Evolutionary conservation across 139 green algal species (phyloP).

Genomic region (Dunaliella primolecta): DNA sequence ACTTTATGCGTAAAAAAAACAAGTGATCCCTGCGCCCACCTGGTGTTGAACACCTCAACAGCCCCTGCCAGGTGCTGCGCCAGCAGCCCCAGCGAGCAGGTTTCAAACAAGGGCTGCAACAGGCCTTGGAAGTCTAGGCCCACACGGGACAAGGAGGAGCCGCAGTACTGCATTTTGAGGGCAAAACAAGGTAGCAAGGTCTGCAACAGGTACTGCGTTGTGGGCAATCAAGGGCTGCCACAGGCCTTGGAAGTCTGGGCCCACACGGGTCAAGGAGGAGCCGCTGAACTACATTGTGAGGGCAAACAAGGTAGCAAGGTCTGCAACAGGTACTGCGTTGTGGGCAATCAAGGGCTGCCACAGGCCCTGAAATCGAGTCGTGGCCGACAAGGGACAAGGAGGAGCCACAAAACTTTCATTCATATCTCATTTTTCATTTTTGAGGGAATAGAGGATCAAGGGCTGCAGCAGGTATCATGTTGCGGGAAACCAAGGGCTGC

Average conservation of each 20-base stretch:
- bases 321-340: background rate
- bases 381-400: slow-evolving; percentile 87
- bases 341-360: slow-evolving; percentile 81
- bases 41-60: slow-evolving; percentile 66
- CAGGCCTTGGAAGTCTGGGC: slow-evolving; percentile 88
- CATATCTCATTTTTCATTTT: too few relatives aligned
- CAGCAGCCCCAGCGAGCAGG: slow-evolving; percentile 63
- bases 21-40: too few relatives aligned
- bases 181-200: background rate
- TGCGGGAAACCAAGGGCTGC: too few relatives aligned
- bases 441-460: background rate
- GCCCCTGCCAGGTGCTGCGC: slow-evolving; percentile 44
- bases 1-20: too few relatives aligned
- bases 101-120: slow-evolving; percentile 87
- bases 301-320: background rate
- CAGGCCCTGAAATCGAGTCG: slow-evolving; percentile 87
- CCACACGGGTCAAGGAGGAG: slow-evolving; percentile 83
- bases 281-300: slow-evolving; percentile 76
- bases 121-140: slow-evolving; percentile 90
- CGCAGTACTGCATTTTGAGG: slow-evolving; percentile 73
- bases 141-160: slow-evolving; percentile 83
- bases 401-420: slow-evolving; percentile 82
- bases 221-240: slow-evolving; percentile 87
- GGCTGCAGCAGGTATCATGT: background rate
- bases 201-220: background rate